Evolutionary conservation across 2,329 filamentous ascomycete genomes (phyloP).

Genomic region (Emergomyces africanus): DNA sequence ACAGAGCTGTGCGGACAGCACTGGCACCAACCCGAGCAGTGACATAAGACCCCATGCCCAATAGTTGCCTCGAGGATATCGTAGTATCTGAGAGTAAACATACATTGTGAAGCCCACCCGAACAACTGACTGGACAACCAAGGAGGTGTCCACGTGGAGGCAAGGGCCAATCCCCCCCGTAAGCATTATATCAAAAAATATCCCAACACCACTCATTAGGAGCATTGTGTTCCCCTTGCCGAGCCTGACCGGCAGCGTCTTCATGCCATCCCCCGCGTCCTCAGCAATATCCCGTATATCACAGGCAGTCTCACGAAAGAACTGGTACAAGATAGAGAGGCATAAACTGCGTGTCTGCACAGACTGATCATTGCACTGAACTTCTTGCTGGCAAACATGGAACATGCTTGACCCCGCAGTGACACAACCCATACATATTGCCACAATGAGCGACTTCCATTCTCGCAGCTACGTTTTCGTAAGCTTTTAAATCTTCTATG

Average conservation of each 20-base stretch:
- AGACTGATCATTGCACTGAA: constrained; percentile 1
- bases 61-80: constrained; percentile 1
- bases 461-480: neutral
- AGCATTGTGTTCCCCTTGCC: neutral
- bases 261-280: constrained; percentile 5
- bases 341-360: constrained; percentile 7
- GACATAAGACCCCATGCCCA: constrained; percentile 1
- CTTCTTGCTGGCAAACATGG: neutral
- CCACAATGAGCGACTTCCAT: constrained; percentile 1
- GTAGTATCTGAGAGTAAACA: constrained; percentile 1
- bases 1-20: neutral
- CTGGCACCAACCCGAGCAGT: neutral
- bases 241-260: neutral
- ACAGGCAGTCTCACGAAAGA: constrained; percentile 8
- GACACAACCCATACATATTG: constrained; percentile 1
- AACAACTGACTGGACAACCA: neutral
- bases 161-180: neutral
- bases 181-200: neutral
- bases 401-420: constrained; percentile 1
- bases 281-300: constrained; percentile 7
- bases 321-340: constrained; percentile 7
- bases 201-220: neutral
- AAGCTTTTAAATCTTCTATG: neutral
- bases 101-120: neutral
- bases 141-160: neutral